Base-by-base conservation (phyloP, 2,329 filamentous ascomycete genomes). In the Fusarium sp. region DNA sequence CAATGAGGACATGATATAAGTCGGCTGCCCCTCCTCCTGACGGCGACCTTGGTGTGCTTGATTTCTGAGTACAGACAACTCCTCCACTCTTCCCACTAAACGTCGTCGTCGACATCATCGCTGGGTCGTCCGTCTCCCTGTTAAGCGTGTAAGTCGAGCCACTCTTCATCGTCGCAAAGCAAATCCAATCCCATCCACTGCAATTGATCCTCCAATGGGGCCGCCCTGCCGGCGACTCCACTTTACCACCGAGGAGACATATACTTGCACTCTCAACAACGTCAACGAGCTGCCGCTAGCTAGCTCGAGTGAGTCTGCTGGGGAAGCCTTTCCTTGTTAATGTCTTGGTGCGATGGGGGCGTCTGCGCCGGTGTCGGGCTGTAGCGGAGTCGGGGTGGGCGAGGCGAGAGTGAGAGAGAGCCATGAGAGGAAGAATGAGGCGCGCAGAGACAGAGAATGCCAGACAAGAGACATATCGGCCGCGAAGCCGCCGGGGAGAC, bases 1-100 rank as follows among this genome's bases (percentile, higher is more conserved):
- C 72, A 80, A 76, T 76, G 76, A 75, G 73, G 71, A 79, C 50
- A 78, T 68, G 58, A 74, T 77, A 78, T 77, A 78, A 77, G 63
- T 66, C 57, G 56, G 57, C 66, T 65, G 63, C 73, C 76, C 74
- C 68, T 66, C 68, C 70, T 63, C 62, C 64, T 35, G 50, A 60
- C 27, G 40, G 22, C 36, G 27, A 61, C 61, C 50, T 65, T 63
- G 40, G 38, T 68, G 65, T 65, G 47, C 66, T 69, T 50, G 70
- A 31, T 65, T 38, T 68, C 54, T 45, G 45, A 63, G 61, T 67
- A 47, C 47, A 60, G 68, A 70, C 59, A 73, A 57, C 54, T 50
- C 63, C 62, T 66, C 65, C 72, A 71, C 59, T 56, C 67, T 56
- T 63, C 59, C 31, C 68, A 63, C 66, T 65, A 68, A 68, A 42